A percentile compares a stretch with the other conserved stretches of the same genome.
Evolutionary conservation across 1,284 basidiomycete species (phyloP).

Genomic region (Ceratobasidium sp.): DNA sequence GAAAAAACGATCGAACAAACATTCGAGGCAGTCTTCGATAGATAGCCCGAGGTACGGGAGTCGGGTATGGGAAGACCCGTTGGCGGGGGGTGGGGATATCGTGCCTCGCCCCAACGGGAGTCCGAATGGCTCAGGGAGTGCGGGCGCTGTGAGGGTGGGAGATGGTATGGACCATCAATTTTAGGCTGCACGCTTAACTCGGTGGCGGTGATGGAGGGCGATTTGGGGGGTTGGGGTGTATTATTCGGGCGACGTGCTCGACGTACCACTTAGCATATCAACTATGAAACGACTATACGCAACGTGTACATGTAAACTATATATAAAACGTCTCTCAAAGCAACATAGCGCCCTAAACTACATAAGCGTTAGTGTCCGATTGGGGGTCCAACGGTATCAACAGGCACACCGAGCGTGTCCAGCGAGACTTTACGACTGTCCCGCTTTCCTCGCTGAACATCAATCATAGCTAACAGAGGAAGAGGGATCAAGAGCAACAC

Average conservation of each 20-base stretch:
- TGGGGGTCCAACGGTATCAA: not conserved
- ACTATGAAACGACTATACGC: not conserved
- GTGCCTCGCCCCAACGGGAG: slow-evolving; percentile 20
- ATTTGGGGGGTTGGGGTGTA: too few relatives aligned
- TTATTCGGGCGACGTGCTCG: too few relatives aligned
- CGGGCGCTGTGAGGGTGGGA: too few relatives aligned
- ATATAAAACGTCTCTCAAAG: not conserved
- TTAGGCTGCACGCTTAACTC: not conserved
- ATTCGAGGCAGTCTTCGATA: slow-evolving; percentile 10
- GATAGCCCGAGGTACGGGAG: slow-evolving; percentile 29
- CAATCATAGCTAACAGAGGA: slow-evolving; percentile 76
- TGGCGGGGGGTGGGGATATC: slow-evolving; percentile 9
- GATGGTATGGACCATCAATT: slow-evolving; percentile 28
- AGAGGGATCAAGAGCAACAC: slow-evolving; percentile 81
- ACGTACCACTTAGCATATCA: not conserved
- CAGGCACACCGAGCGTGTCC: slow-evolving; percentile 22
- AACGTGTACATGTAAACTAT: not conserved
- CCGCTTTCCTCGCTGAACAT: slow-evolving; percentile 70
- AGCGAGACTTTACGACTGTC: slow-evolving; percentile 37
- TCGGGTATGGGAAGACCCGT: slow-evolving; percentile 37
- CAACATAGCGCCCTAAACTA: not conserved
- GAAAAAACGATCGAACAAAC: slow-evolving; percentile 33
- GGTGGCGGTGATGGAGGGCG: not conserved
- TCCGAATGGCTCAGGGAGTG: not conserved
- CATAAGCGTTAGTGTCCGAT: not conserved